Evolutionary conservation across 78 protist genomes (phyloP), one percentile per base, ranked within the genome.

Genomic region (Dictyostelium firmibasis): DNA sequence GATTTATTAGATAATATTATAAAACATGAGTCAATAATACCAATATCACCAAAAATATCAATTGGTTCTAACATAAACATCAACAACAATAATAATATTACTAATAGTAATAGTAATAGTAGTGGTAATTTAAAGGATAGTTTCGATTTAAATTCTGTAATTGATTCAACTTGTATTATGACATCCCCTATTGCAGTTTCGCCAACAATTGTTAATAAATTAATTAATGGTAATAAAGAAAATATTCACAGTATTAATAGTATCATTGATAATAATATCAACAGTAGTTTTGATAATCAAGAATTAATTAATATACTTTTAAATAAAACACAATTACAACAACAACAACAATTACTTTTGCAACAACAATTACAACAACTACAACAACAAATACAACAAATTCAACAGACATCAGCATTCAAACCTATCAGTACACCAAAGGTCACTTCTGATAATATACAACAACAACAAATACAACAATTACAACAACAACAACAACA

Each of bases 301-400:
- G 82, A 76, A 27, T 9, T 33, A 76, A 29, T 11, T 4, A 13
- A 16, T 35, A 38, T 23, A 38, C 36, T 76, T 35, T 41, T 36
- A 27, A 44, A 33, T 79, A 79, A 25, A 43, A 31, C 9, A 14
- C 36, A 79, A 33, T n/a, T 31, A 31, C 35, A 77, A 16, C 83
- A 36, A 77, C 83, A 77, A 20, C 29, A 75, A 75, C 82, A 77
- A 77, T 18, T 16, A 77, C 5, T 11, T 16, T 31, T 5, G 13
- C 83, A 41, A 41, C 83, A 77, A 77, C 83, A 77, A 77, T 18
- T n/a, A 77, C 83, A 41, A 77, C 83, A 77, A 25, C 29, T 50
- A 36, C 83, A 77, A 77, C 83, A 77, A 77, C 57, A 23, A 77
- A 27, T 33, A 5, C 79, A 31, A 29, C 83, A 41, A 41, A 41